These are phyloP conservation scores for Hypoxylon lienhwacheense DNA, from an alignment of 495 filamentous ascomycete genomes.

Conservation along the genomic window DNA sequence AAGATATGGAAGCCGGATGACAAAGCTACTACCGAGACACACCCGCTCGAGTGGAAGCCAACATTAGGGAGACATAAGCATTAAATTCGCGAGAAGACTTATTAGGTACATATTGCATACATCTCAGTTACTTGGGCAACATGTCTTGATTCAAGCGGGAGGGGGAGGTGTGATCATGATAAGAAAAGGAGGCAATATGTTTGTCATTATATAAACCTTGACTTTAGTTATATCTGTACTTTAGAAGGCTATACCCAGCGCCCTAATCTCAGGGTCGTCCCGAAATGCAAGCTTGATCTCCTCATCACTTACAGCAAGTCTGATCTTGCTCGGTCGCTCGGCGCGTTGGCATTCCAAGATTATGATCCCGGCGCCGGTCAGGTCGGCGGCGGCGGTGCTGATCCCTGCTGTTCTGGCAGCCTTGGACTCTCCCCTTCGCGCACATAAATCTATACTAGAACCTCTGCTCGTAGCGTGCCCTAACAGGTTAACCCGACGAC, in stretches of 20 bases:
- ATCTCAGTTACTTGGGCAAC: neutral
- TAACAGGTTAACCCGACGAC: constrained; percentile 40
- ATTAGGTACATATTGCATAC: neutral
- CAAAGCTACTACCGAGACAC: constrained; percentile 82
- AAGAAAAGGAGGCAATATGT: neutral
- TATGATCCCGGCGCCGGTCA: constrained; percentile 85
- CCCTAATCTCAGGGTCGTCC: constrained; percentile 84
- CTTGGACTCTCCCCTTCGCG: constrained; percentile 9
- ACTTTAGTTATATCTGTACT: constrained; percentile 4
- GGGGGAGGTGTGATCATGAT: too few species aligned
- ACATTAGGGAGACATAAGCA: constrained; percentile 61
- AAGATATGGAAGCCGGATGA: constrained; percentile 97
- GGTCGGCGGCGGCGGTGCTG: constrained; percentile 71
- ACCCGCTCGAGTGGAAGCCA: constrained; percentile 93
- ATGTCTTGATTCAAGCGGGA: neutral
- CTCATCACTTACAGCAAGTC: constrained; percentile 83
- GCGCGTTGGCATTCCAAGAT: constrained; percentile 76
- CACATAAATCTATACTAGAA: neutral
- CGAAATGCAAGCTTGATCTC: constrained; percentile 84
- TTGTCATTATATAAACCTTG: constrained; percentile 2
- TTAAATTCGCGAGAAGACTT: too few species aligned
- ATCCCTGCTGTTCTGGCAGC: constrained; percentile 62
- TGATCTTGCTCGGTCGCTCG: constrained; percentile 82
- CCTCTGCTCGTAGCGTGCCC: constrained; percentile 5
- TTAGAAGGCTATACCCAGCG: constrained; percentile 58